Evolutionary conservation across 1,284 basidiomycete genomes (phyloP), one percentile per base, ranked within the genome.

Genomic region (Ceratobasidium theobromae): DNA sequence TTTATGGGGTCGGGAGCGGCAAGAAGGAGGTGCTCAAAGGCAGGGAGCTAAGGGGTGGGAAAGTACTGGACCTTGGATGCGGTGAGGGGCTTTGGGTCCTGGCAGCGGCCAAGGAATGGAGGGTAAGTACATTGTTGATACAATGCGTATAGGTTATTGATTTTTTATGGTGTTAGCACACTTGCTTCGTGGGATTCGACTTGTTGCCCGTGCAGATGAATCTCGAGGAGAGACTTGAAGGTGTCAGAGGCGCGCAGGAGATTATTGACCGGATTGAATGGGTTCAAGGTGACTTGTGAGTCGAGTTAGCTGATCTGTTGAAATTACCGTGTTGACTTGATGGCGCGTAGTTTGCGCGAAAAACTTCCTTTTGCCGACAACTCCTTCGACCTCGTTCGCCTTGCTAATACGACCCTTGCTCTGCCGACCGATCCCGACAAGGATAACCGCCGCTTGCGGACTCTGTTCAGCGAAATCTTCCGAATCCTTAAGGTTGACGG

Each of bases 331-430:
- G 23, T 11, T 3, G 21, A 45, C 35, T 18, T 51, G 12, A 21
- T 30, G 25, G 45, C 4, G 6, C 30, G 5, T 32, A 64, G 60
- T 25, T 43, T 64, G 38, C 38, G 52, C 14, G 48, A 48, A 3
- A 33, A 48, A 14, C 48, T 64, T 27, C 60, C 60, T 32, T 64
- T 64, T 64, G 60, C 45, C 16, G 48, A 52, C 28, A 64, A 64
- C 40, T 64, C 60, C 8, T 64, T 64, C 40, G 60, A 64, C 40
- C 60, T 64, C 35, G 49, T 64, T 64, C 60, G 60, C n/a, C 49
- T 64, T 6, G 60, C 60, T 30, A 64, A 64, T 40, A 64, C 49
- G 33, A 64, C 60, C 0, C 35, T 64, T 23, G 60, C 60, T 11
- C 48, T 64, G 16, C 60, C 60, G 4, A 64, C 60, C 48, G 60